A percentile compares a stretch with the other conserved stretches of the same genome.
These are phyloP conservation scores for Ilex paraguariensis DNA, from an alignment of 305 asterid genomes.

Conservation along the genomic window DNA sequence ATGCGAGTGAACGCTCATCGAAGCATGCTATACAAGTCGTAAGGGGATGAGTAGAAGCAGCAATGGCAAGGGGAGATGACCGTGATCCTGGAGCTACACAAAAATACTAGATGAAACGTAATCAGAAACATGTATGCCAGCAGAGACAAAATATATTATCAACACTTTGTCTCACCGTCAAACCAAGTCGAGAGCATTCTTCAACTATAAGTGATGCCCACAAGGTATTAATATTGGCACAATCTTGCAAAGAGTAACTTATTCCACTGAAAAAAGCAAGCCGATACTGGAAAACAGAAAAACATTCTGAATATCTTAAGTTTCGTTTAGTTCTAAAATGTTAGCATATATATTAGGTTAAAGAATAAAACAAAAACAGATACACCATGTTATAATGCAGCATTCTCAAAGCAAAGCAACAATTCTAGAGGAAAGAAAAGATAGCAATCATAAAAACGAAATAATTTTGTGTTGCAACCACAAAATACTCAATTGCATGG, in stretches of 20 bases:
- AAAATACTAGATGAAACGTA: slow-evolving; percentile 62
- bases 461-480: no score
- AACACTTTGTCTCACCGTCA: slow-evolving; percentile 61
- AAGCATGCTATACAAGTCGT: slow-evolving; percentile 85
- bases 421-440: neutral
- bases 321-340: neutral
- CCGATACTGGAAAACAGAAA: slow-evolving; percentile 44
- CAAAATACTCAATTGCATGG: no score
- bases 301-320: slow-evolving; percentile 6
- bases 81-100: slow-evolving; percentile 99
- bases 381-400: neutral
- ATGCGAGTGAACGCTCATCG: slow-evolving; percentile 94
- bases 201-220: slow-evolving; percentile 96
- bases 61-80: slow-evolving; percentile 91
- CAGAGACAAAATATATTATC: slow-evolving; percentile 8
- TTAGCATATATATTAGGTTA: neutral
- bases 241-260: slow-evolving; percentile 35
- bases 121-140: slow-evolving; percentile 25
- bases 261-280: slow-evolving; percentile 28
- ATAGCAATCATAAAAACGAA: neutral
- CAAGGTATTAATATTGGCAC: slow-evolving; percentile 72
- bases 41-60: slow-evolving; percentile 90
- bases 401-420: no score
- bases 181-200: slow-evolving; percentile 94
- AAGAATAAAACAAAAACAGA: neutral